Evolutionary conservation across 2,329 filamentous ascomycete species (phyloP).

Genomic region (Cordyceps farinosa): DNA sequence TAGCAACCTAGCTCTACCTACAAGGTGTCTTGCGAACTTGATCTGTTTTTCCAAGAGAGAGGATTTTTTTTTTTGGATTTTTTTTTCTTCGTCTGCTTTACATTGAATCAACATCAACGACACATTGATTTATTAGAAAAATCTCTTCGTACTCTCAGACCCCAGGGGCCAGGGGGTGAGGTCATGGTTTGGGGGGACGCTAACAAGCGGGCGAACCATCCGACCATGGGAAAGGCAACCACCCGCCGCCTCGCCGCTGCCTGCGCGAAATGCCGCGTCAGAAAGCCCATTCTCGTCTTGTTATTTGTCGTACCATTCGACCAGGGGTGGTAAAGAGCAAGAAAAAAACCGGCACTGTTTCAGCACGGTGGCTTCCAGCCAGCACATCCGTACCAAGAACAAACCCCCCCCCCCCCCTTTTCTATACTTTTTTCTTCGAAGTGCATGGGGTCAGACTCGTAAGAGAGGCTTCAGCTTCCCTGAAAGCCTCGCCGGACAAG

Average conservation of each 20-base stretch:
- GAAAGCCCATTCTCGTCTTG: background rate
- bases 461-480: slow-evolving; percentile 11
- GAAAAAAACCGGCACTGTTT: background rate
- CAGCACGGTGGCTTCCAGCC: no score
- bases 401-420: no score
- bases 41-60: no score
- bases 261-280: background rate
- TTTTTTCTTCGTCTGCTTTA: no score
- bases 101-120: no score
- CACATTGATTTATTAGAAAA: no score
- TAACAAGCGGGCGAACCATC: background rate
- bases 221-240: background rate
- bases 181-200: background rate
- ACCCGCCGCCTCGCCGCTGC: background rate
- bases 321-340: background rate
- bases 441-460: background rate
- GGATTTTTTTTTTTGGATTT: no score
- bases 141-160: no score
- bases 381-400: no score
- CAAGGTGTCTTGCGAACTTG: no score
- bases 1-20: no score
- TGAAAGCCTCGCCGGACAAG: slow-evolving; percentile 14
- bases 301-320: background rate
- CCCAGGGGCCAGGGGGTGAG: background rate
- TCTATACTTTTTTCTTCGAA: background rate